Evolutionary conservation across 495 filamentous ascomycete species (phyloP).

Genomic region (Thozetella sp.): DNA sequence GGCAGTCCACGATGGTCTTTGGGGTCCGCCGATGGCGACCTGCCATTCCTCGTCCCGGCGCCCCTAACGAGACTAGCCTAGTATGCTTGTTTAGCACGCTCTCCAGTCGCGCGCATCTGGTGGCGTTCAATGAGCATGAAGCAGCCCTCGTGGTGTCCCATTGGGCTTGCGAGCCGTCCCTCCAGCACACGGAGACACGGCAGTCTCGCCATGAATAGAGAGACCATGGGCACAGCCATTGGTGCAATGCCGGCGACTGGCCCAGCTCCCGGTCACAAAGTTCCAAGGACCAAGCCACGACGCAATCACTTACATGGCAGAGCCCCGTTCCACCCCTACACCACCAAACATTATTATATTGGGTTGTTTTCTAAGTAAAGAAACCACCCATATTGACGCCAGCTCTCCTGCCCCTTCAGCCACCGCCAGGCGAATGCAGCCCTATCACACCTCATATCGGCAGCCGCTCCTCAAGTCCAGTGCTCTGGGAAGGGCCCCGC

Average conservation of each 20-base stretch:
- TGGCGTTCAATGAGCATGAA: background rate
- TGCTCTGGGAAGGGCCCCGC: constrained; percentile 9
- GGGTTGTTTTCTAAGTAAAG: constrained; percentile 30
- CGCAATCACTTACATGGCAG: constrained; percentile 19
- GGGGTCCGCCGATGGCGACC: background rate
- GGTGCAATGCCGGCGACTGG: background rate
- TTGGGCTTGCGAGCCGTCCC: constrained; percentile 7
- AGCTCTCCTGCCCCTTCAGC: constrained; percentile 2
- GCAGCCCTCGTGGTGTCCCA: background rate
- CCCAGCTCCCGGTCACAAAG: constrained; percentile 13
- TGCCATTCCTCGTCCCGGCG: background rate
- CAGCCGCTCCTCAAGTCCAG: constrained; percentile 14
- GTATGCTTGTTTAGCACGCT: background rate
- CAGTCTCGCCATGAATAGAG: constrained; percentile 1
- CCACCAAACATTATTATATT: constrained; percentile 12
- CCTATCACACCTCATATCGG: constrained; percentile 21
- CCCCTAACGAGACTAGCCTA: background rate
- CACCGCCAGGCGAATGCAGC: constrained; percentile 19
- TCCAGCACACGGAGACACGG: constrained; percentile 6
- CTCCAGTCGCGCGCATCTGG: background rate
- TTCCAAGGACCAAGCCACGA: constrained; percentile 12
- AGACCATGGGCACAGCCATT: background rate
- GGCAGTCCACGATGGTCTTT: background rate
- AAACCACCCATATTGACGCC: constrained; percentile 22
- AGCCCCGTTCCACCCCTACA: constrained; percentile 1